Evolutionary conservation across 139 green algal species (phyloP), one percentile per base, ranked within the genome.

Genomic region (Tetradesmus obliquus): DNA sequence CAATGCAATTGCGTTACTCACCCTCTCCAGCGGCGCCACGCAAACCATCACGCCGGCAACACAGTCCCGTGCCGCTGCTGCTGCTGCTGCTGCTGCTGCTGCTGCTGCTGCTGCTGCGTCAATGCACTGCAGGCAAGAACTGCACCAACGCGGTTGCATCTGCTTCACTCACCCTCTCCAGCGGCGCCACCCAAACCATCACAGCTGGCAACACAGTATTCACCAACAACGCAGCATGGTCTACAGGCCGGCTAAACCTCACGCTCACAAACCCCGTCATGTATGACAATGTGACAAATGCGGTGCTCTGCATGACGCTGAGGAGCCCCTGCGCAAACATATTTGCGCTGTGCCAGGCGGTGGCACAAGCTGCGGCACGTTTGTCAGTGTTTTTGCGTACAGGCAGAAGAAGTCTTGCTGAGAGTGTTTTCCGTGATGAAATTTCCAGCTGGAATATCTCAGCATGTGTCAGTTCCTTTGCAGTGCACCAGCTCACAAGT

Each of bases 361-460:
- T 55, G n/a, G 17, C 12, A 84, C n/a, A 7, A 66, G 8, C 1
- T 84, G 79, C n/a, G 79, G 79, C n/a, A 84, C 79, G 15, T 84
- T 55, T n/a, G 51, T 84, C n/a, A 45, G 51, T 15, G 9, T 84
- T 5, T 84, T 32, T 32, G 79, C 79, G 5, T 84, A 84, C 79
- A 7, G n/a, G 22, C 79, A 84, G n/a, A 84, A 84, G 79, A 84
- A 84, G 79, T 84, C 79, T 55, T 84, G 79, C n/a, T 51, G 79
- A 58, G 51, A 84, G 79, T 84, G 72, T 9, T 7, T 13, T 66
- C 57, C 7, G 8, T 45, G 32, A 45, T 45, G 32, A 45, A 45
- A 45, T 45, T 45, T 45, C 32, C 32, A 45, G 32, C 32, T 45
- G 32, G 32, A 45, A 66, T 66, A 13, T 9, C 6, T 66, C 8